A percentile compares a stretch with the other conserved stretches of the same genome.
phyloP scores from a whole-genome alignment of 1,284 basidiomycete genomes.

The Wallemia hederae region DNA sequence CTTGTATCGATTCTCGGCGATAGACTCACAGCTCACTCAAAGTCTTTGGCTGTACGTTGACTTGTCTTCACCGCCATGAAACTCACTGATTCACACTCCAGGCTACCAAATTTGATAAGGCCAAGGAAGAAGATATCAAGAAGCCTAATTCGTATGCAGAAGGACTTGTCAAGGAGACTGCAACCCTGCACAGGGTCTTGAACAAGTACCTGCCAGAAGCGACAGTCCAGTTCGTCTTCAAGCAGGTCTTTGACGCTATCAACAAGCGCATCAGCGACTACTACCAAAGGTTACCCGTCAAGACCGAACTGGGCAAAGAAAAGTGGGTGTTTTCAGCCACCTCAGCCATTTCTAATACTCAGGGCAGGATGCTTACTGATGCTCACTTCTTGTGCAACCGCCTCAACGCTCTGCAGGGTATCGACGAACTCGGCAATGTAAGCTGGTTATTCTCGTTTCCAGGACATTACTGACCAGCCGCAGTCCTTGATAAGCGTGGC shows the following conservation, averaged over 20 bases:
- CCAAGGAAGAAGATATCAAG: slow-evolving; percentile 16
- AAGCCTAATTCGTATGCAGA: slow-evolving; percentile 54
- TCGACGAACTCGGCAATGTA: slow-evolving; percentile 5
- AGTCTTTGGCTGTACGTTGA: slow-evolving; percentile 32
- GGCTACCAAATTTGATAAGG: not conserved
- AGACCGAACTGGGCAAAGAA: slow-evolving; percentile 46
- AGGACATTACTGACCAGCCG: not conserved
- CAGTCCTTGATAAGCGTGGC: not conserved
- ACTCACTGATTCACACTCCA: not conserved
- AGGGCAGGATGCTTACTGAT: slow-evolving; percentile 8
- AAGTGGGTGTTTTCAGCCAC: slow-evolving; percentile 30
- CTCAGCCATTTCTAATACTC: not conserved
- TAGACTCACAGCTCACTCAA: slow-evolving; percentile 58
- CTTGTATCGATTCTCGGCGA: slow-evolving; percentile 96
- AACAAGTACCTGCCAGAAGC: slow-evolving; percentile 53
- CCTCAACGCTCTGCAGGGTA: slow-evolving; percentile 10
- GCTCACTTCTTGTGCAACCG: slow-evolving; percentile 8
- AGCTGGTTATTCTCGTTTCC: not conserved
- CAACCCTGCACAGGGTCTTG: slow-evolving; percentile 83
- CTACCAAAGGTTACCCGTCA: slow-evolving; percentile 47
- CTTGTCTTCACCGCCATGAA: not conserved
- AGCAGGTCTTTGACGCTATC: slow-evolving; percentile 68
- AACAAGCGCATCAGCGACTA: slow-evolving; percentile 62
- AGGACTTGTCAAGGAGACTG: slow-evolving; percentile 74
- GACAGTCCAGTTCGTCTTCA: slow-evolving; percentile 65